Percentiles rank a stretch among this genome's conserved stretches.
These are phyloP conservation scores for Thamnidium elegans DNA, from an alignment of 192 early-diverging fungal species.

Conservation along the genomic window DNA sequence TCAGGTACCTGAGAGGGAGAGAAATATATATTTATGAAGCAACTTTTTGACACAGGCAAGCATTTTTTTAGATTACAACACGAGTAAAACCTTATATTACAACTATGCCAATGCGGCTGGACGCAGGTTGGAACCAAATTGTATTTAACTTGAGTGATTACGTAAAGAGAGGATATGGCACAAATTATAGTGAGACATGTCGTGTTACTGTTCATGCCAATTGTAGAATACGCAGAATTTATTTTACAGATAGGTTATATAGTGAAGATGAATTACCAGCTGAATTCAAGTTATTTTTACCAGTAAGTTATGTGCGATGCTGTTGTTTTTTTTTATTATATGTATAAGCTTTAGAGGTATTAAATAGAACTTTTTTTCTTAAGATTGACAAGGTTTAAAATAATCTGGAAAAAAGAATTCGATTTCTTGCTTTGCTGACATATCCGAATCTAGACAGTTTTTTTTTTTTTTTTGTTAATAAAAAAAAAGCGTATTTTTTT, in stretches of 20 bases:
- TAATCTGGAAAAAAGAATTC: constrained; percentile 56
- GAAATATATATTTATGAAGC: too few relatives aligned
- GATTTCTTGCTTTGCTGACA: constrained; percentile 58
- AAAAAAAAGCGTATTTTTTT: neutral
- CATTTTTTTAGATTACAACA: constrained; percentile 60
- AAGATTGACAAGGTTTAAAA: neutral
- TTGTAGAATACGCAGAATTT: constrained; percentile 81
- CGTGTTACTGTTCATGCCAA: constrained; percentile 92
- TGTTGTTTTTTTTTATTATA: too few relatives aligned
- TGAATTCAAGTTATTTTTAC: constrained; percentile 89
- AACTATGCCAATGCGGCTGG: constrained; percentile 90
- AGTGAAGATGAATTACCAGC: constrained; percentile 89
- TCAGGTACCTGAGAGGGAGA: too few relatives aligned
- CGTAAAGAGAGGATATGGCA: constrained; percentile 84
- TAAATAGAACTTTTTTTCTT: neutral
- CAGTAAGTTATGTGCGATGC: constrained; percentile 41
- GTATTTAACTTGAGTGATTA: constrained; percentile 87
- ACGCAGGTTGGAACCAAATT: constrained; percentile 96
- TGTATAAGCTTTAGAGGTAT: too few relatives aligned
- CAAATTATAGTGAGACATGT: constrained; percentile 81
- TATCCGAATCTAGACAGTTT: constrained; percentile 46
- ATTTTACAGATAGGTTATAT: constrained; percentile 89
- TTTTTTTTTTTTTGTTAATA: neutral
- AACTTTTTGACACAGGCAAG: too few relatives aligned
- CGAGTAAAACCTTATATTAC: constrained; percentile 84